Percentiles rank a stretch among this genome's conserved stretches.
These are phyloP conservation scores for Tolypocladium nubicola DNA, from an alignment of 2,329 filamentous ascomycete species.

Conservation along the genomic window DNA sequence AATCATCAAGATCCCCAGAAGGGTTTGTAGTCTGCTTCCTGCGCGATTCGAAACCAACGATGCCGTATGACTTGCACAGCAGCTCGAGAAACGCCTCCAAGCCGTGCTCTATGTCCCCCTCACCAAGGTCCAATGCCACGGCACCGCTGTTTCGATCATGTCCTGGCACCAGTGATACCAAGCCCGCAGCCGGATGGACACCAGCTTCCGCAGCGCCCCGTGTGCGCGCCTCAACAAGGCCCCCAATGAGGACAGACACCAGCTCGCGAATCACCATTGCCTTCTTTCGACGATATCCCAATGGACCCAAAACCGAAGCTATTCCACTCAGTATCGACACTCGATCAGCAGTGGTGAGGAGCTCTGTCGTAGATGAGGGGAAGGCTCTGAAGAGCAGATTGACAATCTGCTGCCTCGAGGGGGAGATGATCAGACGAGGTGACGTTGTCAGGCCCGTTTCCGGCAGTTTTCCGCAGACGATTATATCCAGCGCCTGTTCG, in stretches of 20 bases:
- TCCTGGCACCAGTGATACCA: slow-evolving; percentile 58
- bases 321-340: slow-evolving; percentile 77
- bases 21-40: slow-evolving; percentile 14
- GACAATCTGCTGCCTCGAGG: slow-evolving; percentile 52
- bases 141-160: slow-evolving; percentile 38
- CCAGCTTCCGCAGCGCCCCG: slow-evolving; percentile 92
- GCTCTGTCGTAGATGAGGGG: slow-evolving; percentile 54
- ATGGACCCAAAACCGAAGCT: slow-evolving; percentile 66
- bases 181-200: slow-evolving; percentile 82
- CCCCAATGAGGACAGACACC: slow-evolving; percentile 70
- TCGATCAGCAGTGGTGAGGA: slow-evolving; percentile 63
- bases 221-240: slow-evolving; percentile 82
- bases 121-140: slow-evolving; percentile 48
- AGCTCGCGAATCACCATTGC: slow-evolving; percentile 82
- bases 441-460: slow-evolving; percentile 38
- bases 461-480: slow-evolving; percentile 51
- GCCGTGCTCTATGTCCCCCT: slow-evolving; percentile 54
- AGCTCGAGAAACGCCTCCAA: slow-evolving; percentile 53
- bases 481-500: slow-evolving; percentile 48
- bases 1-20: slow-evolving; percentile 24
- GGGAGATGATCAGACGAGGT: slow-evolving; percentile 44
- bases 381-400: slow-evolving; percentile 58
- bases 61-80: slow-evolving; percentile 52
- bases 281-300: slow-evolving; percentile 82
- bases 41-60: slow-evolving; percentile 39